phyloP scores from a whole-genome alignment of 139 green algal genomes.

The Axilococcus clingmanii region DNA sequence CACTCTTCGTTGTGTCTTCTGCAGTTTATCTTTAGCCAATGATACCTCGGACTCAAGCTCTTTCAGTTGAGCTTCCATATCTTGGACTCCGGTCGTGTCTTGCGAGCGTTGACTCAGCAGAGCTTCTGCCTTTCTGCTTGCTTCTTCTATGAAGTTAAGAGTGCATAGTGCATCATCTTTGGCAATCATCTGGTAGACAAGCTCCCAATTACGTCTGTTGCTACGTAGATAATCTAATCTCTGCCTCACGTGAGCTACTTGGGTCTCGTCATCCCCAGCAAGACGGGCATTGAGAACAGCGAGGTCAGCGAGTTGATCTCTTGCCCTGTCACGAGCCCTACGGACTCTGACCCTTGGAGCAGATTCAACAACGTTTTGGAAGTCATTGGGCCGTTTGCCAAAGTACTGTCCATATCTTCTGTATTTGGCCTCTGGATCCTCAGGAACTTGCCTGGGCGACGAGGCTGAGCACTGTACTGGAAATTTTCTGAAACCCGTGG shows the following conservation, averaged over 20 bases:
- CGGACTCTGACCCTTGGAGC: constrained; percentile 54
- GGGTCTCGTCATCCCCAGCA: background rate
- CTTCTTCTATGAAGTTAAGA: constrained; percentile 66
- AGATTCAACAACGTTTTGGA: constrained; percentile 28
- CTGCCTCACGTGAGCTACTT: constrained; percentile 21
- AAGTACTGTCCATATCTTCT: background rate
- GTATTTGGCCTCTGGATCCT: background rate
- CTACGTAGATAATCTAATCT: constrained; percentile 61
- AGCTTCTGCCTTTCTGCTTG: constrained; percentile 48
- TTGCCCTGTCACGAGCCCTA: constrained; percentile 20
- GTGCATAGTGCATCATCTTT: constrained; percentile 58
- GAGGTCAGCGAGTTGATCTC: constrained; percentile 61
- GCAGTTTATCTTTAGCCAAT: constrained; percentile 34
- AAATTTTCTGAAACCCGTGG: too few species aligned
- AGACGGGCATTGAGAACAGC: constrained; percentile 68
- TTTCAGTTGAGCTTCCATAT: constrained; percentile 43
- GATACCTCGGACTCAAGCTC: constrained; percentile 52
- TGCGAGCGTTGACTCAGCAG: constrained; percentile 43
- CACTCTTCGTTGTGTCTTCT: constrained; percentile 38
- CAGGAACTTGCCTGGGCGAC: too few species aligned
- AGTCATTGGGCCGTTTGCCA: too few species aligned
- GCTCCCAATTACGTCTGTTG: constrained; percentile 57
- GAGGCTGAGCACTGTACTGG: too few species aligned
- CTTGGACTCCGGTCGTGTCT: constrained; percentile 40
- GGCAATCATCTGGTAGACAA: constrained; percentile 63